phyloP scores from a whole-genome alignment of 305 asterid genomes.

The Solanum chacoense region DNA sequence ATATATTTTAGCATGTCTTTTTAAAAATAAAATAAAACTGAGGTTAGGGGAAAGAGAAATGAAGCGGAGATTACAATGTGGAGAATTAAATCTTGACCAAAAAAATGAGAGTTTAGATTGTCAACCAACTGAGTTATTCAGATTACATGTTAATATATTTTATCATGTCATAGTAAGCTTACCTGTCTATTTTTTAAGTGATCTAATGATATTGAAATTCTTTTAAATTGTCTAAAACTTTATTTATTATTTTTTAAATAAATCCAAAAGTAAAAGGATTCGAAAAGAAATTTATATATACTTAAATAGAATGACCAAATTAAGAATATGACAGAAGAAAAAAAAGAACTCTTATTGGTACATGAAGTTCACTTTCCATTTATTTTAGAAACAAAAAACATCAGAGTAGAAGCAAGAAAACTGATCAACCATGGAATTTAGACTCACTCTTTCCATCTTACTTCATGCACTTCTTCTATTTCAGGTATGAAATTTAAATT shows the following conservation, averaged over 20 bases:
- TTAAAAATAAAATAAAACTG: no score
- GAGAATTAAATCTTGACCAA: background rate
- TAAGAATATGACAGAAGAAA: background rate
- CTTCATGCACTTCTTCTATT: slow-evolving; percentile 20
- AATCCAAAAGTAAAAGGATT: background rate
- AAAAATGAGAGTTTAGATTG: background rate
- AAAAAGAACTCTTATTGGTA: background rate
- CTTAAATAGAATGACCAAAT: background rate
- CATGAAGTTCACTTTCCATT: background rate
- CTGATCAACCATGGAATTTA: slow-evolving; percentile 16
- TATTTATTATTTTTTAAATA: background rate
- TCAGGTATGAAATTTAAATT: slow-evolving; percentile 22
- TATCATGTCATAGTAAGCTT: background rate
- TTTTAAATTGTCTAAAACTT: background rate
- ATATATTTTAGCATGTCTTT: background rate
- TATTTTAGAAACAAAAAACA: background rate
- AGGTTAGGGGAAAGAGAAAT: background rate
- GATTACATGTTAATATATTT: no score
- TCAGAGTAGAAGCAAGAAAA: background rate
- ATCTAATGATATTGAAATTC: background rate
- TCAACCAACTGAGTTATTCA: background rate
- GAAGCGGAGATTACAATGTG: background rate
- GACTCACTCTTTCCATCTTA: slow-evolving; percentile 12
- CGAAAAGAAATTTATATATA: background rate
- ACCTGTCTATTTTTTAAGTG: background rate